phyloP scores from a whole-genome alignment of 75 land plant species.

The Gnetum montanum region DNA sequence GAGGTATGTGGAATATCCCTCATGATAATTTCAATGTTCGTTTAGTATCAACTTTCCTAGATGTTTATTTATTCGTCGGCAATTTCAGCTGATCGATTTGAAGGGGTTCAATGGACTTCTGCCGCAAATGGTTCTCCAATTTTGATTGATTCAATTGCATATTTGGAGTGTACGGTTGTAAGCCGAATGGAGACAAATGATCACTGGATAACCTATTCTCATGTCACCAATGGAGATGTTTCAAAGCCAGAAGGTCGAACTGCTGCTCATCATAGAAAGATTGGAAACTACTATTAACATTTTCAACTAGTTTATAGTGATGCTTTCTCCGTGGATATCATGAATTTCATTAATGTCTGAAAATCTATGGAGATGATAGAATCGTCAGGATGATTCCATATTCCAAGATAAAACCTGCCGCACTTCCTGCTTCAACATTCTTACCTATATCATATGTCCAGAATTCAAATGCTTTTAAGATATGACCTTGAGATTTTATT shows the following conservation, averaged over 20 bases:
- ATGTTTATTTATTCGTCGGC: not conserved
- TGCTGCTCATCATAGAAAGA: conserved; percentile 41
- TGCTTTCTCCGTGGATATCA: not conserved
- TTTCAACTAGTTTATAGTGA: no score
- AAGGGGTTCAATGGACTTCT: conserved; percentile 28
- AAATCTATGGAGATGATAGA: no score
- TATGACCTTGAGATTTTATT: no score
- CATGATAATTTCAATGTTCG: no score
- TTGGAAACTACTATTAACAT: conserved; percentile 43
- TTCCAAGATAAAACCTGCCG: no score
- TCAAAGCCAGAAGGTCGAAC: conserved; percentile 39
- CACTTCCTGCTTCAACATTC: no score
- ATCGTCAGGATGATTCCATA: no score
- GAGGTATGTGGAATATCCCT: not conserved
- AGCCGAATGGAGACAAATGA: conserved; percentile 35
- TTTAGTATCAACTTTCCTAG: not conserved
- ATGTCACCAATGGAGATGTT: conserved; percentile 34
- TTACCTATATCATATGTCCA: no score
- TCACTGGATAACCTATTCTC: conserved; percentile 42
- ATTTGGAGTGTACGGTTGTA: conserved; percentile 32
- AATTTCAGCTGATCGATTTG: conserved; percentile 41
- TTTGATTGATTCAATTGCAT: conserved; percentile 28
- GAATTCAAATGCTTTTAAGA: no score
- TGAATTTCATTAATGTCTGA: no score
- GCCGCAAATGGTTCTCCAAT: conserved; percentile 33